These are phyloP conservation scores for Esteya vermicola DNA, from an alignment of 2,329 filamentous ascomycete species.

Conservation along the genomic window DNA sequence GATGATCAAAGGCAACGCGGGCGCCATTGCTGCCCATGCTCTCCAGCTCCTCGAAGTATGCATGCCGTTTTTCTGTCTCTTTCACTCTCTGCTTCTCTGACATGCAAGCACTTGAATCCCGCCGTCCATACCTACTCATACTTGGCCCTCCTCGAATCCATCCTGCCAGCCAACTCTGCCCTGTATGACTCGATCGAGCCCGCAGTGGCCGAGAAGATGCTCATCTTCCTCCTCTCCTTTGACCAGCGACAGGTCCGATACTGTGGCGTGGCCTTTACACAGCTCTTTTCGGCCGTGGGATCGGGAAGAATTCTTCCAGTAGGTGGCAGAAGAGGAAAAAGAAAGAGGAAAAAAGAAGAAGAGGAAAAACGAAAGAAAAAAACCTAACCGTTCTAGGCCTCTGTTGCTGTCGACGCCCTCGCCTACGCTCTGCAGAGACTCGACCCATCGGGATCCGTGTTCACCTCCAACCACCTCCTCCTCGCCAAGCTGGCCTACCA, in stretches of 20 bases:
- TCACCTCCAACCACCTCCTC: constrained; percentile 12
- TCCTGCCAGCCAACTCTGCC: constrained; percentile 15
- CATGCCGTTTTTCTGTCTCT: not conserved
- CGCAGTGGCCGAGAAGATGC: constrained; percentile 24
- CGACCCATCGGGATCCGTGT: constrained; percentile 38
- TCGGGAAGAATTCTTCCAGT: constrained; percentile 28
- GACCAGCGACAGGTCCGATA: constrained; percentile 39
- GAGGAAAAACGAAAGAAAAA: not conserved
- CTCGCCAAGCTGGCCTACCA: constrained; percentile 31
- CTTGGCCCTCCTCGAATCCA: constrained; percentile 29
- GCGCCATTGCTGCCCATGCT: constrained; percentile 20
- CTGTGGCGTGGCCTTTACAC: constrained; percentile 26
- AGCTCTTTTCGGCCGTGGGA: constrained; percentile 26
- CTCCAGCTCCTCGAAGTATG: constrained; percentile 26
- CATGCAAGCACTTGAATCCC: constrained; percentile 33
- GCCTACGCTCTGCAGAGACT: constrained; percentile 45
- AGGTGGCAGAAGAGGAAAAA: constrained; percentile 9
- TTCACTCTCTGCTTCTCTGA: not conserved
- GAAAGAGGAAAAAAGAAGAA: no score
- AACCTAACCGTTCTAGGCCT: constrained; percentile 21
- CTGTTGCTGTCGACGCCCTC: constrained; percentile 29
- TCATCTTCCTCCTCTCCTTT: constrained; percentile 32
- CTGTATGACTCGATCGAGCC: constrained; percentile 17
- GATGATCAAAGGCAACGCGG: constrained; percentile 16
- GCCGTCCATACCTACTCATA: constrained; percentile 35